These are phyloP conservation scores for Apiospora hydei DNA, from an alignment of 2,329 filamentous ascomycete genomes.

Conservation along the genomic window DNA sequence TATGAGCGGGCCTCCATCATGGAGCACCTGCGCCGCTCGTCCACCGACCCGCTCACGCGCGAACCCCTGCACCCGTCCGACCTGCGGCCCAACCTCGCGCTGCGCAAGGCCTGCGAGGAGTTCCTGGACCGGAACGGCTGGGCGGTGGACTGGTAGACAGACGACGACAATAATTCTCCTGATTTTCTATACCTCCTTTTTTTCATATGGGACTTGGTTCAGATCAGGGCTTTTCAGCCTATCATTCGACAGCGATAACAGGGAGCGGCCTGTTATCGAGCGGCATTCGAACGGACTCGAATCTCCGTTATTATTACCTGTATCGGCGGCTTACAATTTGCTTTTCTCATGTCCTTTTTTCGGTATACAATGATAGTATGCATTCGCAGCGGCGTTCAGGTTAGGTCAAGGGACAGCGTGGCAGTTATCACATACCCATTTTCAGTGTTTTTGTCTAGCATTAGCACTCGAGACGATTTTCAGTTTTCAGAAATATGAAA, in stretches of 20 bases:
- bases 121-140: conserved; percentile 89
- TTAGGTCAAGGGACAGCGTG: background rate
- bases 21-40: conserved; percentile 80
- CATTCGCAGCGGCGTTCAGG: conserved; percentile 14
- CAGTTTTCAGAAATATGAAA: background rate
- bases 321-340: background rate
- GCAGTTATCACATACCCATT: conserved; percentile 9
- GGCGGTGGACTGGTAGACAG: conserved; percentile 83
- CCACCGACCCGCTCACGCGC: conserved; percentile 84
- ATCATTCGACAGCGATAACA: too few relatives aligned
- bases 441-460: background rate
- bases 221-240: background rate
- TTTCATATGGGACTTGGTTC: background rate
- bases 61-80: conserved; percentile 74
- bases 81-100: conserved; percentile 79
- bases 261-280: background rate
- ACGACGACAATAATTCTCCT: background rate
- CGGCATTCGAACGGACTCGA: background rate
- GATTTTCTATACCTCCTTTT: background rate
- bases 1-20: conserved; percentile 88
- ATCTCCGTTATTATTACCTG: background rate
- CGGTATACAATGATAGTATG: background rate
- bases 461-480: background rate
- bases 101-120: conserved; percentile 84
- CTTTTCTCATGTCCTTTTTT: background rate